Evolutionary conservation across 2,329 filamentous ascomycete genomes (phyloP).

Genomic region (Pyrenophora seminiperda): DNA sequence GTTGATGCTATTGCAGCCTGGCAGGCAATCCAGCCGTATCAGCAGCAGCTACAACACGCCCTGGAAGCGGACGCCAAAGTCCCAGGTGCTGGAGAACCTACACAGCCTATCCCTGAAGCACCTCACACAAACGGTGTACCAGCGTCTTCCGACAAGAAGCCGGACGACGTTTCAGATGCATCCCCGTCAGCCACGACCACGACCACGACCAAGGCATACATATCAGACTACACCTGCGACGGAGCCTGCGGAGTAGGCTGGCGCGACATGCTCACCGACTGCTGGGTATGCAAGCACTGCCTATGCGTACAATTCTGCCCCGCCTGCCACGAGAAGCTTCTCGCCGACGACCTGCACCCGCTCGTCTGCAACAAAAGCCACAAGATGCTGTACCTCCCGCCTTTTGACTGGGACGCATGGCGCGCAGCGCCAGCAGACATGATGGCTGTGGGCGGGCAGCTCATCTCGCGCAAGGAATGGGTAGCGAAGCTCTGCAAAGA

Average conservation of each 20-base stretch:
- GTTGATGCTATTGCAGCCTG: conserved; percentile 1
- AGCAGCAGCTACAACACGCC: background rate
- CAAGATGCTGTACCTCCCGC: background rate
- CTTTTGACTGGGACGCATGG: background rate
- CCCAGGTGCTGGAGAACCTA: background rate
- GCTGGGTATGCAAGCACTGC: background rate
- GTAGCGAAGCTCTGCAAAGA: background rate
- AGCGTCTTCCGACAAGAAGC: background rate
- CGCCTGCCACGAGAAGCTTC: background rate
- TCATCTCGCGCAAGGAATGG: background rate
- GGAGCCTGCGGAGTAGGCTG: background rate
- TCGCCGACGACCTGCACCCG: background rate
- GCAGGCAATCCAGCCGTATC: background rate
- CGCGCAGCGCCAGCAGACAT: background rate
- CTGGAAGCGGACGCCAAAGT: rapidly evolving
- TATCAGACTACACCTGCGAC: background rate
- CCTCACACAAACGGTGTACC: background rate
- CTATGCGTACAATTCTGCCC: background rate
- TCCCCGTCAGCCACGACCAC: background rate
- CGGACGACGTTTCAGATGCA: background rate
- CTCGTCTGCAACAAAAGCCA: background rate
- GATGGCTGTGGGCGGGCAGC: background rate
- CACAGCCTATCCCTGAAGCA: background rate
- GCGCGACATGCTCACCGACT: background rate
- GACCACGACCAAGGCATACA: background rate